Base-by-base conservation (phyloP, 768 basidiomycete species). In the Amanita inopinata region DNA sequence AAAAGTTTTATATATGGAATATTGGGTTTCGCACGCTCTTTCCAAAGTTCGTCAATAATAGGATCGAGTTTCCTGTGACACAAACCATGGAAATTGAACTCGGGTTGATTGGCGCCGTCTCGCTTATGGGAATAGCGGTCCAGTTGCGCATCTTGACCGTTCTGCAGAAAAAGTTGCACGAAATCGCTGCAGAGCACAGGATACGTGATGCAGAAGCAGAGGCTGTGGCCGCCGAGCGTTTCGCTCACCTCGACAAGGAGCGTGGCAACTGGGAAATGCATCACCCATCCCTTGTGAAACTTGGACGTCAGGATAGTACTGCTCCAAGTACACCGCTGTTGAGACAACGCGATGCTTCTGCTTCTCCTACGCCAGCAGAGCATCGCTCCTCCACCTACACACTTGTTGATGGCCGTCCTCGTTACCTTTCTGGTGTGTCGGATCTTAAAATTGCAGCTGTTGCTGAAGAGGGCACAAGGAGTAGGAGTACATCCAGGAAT, bases 21-120 rank as follows among this genome's bases (percentile, higher is more conserved):
- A 67, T 98, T 39, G 94, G 94, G 30, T 96, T 92, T 64, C 70
- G 65, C 2, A 53, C 65, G 3, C 62, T 97, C 20, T 97, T 92
- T 60, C 79, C 85, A 7, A 86, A 84, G 52, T 91, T 80, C 51
- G 63, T 70, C 15, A 61, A 65, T 40, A 72, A 78, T 52, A 67
- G 73, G 46, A 85, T 86, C 45, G 63, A 73, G 38, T 93, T 86
- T 56, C 89, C 91, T 22, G 78, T 93, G 40, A 74, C 84, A 3
- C 90, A 92, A 56, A 80, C 80, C 5, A 94, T 93, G 89, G 73
- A 87, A 56, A 91, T 97, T 46, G 93, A 96, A 56, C 72, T 97
- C 22, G 93, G 91, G 20, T 74, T 96, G 51, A 76, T 90, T 46
- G 87, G 70, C 33, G 89, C 90, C 2, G 68, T 93, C 30, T 70